Base-by-base conservation (phyloP, 1,284 basidiomycete species). In the Cryptococcus sp. region DNA sequence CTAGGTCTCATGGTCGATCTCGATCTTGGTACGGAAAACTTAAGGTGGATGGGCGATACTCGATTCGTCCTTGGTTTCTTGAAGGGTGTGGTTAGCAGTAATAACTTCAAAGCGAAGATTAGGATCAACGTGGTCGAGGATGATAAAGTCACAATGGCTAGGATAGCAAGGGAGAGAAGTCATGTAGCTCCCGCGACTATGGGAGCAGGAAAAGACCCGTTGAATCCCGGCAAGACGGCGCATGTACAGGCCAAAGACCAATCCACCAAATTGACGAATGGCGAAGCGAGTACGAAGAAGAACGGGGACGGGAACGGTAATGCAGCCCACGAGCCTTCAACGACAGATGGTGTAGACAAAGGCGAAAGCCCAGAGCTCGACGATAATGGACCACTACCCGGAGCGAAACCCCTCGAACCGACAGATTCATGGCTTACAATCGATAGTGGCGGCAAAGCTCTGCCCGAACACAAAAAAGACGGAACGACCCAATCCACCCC, bases 21-120 rank as follows among this genome's bases (percentile, higher is more conserved):
- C 24, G 91, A 94, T 70, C 64, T 77, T 75, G 80, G 89, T 16
- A 97, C 92, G 0, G 92, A 97, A 54, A 77, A 88, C 63, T 72
- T 93, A 43, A 83, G 94, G 2, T 96, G 90, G 84, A 85, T 98
- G 82, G 94, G 94, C n/a, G 88, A 91, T 68, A 79, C 82, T 7
- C 85, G 94, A 1, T 98, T 98, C 74, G 68, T 88, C n/a, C 78
- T 85, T 48, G 92, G 93, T 3, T 86, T 85, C 69, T 65, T 97
- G 1, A 80, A 83, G 48, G 89, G 86, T 62, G 84, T 91, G 10
- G 63, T 84, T n/a, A 78, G 76, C 44, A 82, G 81, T 62, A 85
- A 83, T 63, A 72, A 79, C n/a, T 86, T 84, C 64, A 83, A 84
- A 19, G 79, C 87, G 57, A 81, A 84, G 46, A 70, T 93, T 4